Percentiles rank a stretch among this genome's conserved stretches.
These are phyloP conservation scores for Fusarium redolens DNA, from an alignment of 2,329 filamentous ascomycete species.

Conservation along the genomic window DNA sequence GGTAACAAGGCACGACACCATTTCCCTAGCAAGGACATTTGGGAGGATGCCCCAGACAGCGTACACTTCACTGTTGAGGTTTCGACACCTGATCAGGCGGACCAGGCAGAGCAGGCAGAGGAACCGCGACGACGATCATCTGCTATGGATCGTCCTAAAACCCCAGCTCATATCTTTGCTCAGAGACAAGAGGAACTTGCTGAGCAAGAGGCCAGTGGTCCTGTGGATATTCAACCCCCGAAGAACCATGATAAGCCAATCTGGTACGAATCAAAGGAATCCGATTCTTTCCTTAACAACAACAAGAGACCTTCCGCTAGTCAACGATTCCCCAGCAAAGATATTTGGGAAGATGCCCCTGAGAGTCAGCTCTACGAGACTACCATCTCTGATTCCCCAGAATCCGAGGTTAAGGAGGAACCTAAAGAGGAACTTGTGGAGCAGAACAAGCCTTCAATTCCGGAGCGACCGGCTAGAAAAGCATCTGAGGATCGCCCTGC, in stretches of 20 bases:
- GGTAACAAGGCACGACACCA: conserved; percentile 69
- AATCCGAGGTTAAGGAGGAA: conserved; percentile 40
- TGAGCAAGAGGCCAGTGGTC: conserved; percentile 60
- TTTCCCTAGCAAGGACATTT: conserved; percentile 95
- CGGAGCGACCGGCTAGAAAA: conserved; percentile 53
- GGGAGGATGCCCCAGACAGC: conserved; percentile 95
- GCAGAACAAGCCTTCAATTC: conserved; percentile 47
- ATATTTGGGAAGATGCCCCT: conserved; percentile 95
- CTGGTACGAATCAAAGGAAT: conserved; percentile 60
- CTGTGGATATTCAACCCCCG: conserved; percentile 45
- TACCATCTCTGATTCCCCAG: conserved; percentile 64
- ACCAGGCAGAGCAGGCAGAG: conserved; percentile 52
- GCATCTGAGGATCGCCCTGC: conserved; percentile 56
- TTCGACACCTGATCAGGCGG: conserved; percentile 73
- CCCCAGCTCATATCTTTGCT: conserved; percentile 73
- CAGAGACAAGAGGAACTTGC: conserved; percentile 74
- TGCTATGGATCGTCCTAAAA: conserved; percentile 58
- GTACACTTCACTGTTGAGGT: conserved; percentile 84
- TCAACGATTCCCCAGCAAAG: conserved; percentile 87
- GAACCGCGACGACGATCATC: conserved; percentile 53
- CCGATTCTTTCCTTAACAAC: conserved; percentile 57
- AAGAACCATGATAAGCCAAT: conserved; percentile 52
- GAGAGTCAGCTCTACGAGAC: conserved; percentile 85
- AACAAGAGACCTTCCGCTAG: conserved; percentile 65
- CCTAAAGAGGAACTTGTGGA: conserved; percentile 37